Percentiles rank a stretch among this genome's conserved stretches.
These are phyloP conservation scores for Flaveria ramosissima DNA, from an alignment of 129 eudicot species.

Conservation along the genomic window DNA sequence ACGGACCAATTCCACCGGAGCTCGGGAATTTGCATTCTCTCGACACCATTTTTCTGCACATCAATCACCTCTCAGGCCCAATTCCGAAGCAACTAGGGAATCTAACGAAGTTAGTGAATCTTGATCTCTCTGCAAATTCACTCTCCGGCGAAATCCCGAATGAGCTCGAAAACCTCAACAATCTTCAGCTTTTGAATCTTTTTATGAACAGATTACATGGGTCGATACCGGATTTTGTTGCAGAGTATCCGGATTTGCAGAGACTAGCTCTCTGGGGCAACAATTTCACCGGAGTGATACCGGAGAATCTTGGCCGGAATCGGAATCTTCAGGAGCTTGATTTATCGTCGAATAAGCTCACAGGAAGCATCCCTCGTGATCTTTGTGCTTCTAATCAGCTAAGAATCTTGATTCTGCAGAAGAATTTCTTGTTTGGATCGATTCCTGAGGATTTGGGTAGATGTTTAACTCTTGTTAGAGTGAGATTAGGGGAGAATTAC, in stretches of 20 bases:
- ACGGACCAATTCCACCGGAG: slow-evolving; percentile 74
- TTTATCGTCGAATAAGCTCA: slow-evolving; percentile 94
- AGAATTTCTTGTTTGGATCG: slow-evolving; percentile 79
- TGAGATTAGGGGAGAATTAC: slow-evolving; percentile 85
- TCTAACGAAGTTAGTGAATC: slow-evolving; percentile 63
- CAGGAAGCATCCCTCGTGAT: slow-evolving; percentile 75
- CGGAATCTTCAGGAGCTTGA: slow-evolving; percentile 69
- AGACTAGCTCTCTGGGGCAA: slow-evolving; percentile 74
- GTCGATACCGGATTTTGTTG: slow-evolving; percentile 80
- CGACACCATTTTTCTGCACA: slow-evolving; percentile 68
- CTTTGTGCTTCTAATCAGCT: slow-evolving; percentile 76
- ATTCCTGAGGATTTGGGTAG: slow-evolving; percentile 77
- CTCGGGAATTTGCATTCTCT: slow-evolving; percentile 73
- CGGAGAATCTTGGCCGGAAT: slow-evolving; percentile 66
- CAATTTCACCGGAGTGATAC: slow-evolving; percentile 90
- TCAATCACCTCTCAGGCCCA: slow-evolving; percentile 68
- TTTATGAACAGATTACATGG: slow-evolving; percentile 91
- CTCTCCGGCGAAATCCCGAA: slow-evolving; percentile 79
- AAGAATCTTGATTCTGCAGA: slow-evolving; percentile 60
- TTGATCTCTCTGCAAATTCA: slow-evolving; percentile 81
- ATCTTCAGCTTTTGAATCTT: slow-evolving; percentile 65
- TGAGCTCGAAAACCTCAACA: slow-evolving; percentile 58
- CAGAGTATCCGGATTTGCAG: slow-evolving; percentile 65
- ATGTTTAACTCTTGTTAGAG: slow-evolving; percentile 72
- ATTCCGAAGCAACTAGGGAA: slow-evolving; percentile 83